Conservation (phyloP, 441 rosid genomes). For the Syzygium malaccense region DNA sequence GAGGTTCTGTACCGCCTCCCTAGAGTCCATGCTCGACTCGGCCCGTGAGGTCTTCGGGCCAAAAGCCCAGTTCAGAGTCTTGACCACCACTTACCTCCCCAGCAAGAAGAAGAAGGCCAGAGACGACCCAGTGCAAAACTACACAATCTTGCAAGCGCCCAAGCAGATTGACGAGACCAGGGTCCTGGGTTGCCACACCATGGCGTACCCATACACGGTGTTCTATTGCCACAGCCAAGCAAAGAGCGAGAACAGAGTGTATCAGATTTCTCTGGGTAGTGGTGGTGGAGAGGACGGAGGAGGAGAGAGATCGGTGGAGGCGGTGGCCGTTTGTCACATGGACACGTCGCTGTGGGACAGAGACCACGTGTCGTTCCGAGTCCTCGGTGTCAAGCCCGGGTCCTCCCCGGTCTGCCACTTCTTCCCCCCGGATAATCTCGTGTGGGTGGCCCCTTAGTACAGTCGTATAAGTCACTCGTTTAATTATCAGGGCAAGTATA, state of each 20-base stretch:
- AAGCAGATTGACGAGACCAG: conserved; percentile 23
- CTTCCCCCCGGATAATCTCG: conserved; percentile 48
- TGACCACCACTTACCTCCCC: conserved; percentile 26
- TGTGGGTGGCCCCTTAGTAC: conserved; percentile 6
- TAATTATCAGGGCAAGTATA: background rate
- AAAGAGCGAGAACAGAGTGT: conserved; percentile 30
- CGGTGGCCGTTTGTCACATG: conserved; percentile 65
- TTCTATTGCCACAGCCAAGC: conserved; percentile 61
- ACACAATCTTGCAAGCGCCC: conserved; percentile 37
- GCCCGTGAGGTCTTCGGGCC: conserved; percentile 33
- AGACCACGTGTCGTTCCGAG: conserved; percentile 51
- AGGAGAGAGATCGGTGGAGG: conserved; percentile 16
- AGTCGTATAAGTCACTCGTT: background rate
- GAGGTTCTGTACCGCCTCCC: conserved; percentile 51
- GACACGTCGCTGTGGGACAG: conserved; percentile 68
- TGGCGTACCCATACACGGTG: conserved; percentile 76
- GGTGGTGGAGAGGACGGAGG: conserved; percentile 39
- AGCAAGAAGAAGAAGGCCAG: background rate
- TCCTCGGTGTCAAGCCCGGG: conserved; percentile 46
- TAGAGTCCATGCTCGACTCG: conserved; percentile 71
- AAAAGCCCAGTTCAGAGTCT: conserved; percentile 19
- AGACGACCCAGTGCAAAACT: conserved; percentile 25
- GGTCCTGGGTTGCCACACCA: conserved; percentile 56
- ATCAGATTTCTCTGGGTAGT: conserved; percentile 21
- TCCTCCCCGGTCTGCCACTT: conserved; percentile 68